These are phyloP conservation scores for Gnaphalium uliginosum DNA, from an alignment of 129 eudicot species.

Conservation along the genomic window DNA sequence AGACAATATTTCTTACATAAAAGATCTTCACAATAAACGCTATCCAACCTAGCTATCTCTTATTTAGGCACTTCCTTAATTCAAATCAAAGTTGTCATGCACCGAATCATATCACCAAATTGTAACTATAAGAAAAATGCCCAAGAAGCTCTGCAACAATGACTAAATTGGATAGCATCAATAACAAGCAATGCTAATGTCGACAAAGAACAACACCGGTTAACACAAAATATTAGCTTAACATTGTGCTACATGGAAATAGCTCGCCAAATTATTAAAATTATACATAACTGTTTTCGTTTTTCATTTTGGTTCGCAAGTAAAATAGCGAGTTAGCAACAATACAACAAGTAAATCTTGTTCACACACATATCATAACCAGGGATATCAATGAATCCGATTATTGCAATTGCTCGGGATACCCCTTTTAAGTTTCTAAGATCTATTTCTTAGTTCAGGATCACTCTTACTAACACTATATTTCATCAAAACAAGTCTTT, in stretches of 20 bases:
- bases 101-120: neutral
- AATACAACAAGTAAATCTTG: neutral
- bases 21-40: neutral
- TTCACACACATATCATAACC: too few relatives aligned
- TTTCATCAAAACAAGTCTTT: neutral
- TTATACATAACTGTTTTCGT: neutral
- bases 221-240: neutral
- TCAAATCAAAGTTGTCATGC: conserved; percentile 2
- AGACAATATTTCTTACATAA: neutral
- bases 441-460: too few relatives aligned
- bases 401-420: too few relatives aligned
- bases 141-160: conserved; percentile 6
- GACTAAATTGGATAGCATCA: neutral
- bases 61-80: conserved; percentile 3
- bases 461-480: too few relatives aligned
- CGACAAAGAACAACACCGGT: too few relatives aligned
- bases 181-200: neutral
- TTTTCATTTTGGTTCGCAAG: neutral
- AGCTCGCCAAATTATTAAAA: neutral
- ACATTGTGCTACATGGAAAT: neutral
- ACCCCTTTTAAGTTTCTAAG: too few relatives aligned
- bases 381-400: too few relatives aligned
- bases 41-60: neutral
- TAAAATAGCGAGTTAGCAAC: neutral
- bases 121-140: neutral